Evolutionary conservation across 106 monocot species (phyloP), one percentile per base, ranked within the genome.

Genomic region (Acanthochlamys bracteata): DNA sequence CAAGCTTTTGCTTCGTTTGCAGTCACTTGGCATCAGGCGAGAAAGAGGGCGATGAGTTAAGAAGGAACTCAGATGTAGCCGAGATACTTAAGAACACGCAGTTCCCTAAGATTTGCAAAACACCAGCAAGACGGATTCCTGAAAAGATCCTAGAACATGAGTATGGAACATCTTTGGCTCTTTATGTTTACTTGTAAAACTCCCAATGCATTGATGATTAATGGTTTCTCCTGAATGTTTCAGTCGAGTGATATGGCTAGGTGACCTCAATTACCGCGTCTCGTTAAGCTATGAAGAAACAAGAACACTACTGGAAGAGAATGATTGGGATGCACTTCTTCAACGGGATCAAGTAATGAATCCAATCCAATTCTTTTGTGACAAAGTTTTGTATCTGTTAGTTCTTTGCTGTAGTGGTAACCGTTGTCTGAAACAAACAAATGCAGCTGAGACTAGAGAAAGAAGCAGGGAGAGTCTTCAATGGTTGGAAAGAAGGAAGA

Each of bases 21-120:
- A 80, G 91, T 65, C 96, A 98, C 70, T 70, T 98, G 64, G 86
- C 96, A 23, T 91, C 96, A 0, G 96, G 96, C 10, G 91, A 98
- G 80, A 98, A 91, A 78, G 91, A 91, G 49, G 91, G 96, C 11
- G 91, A 98, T 63, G 96, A 91, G 70, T 65, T 98, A 25, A 83
- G 57, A 69, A 80, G 96, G 67, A 98, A 98, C 67, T 83, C 85
- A 1, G 91, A 98, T 39, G 96, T 98, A 10, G 71, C 83, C 7
- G 91, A 98, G 66, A 98, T 98, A 41, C 76, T 98, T 25, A 88
- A 85, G 73, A 83, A 46, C 85, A 83, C 84, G 7, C 91, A 88
- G 67, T 92, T 98, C 64, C 77, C 78, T 0, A 85, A 61, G 42
- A 77, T 85, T 47, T 98, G 91, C 88, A 92, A 98, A 73, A 56